Base-by-base conservation (phyloP, 371 early-diverging fungal species). In the Mortierella polycephala region DNA sequence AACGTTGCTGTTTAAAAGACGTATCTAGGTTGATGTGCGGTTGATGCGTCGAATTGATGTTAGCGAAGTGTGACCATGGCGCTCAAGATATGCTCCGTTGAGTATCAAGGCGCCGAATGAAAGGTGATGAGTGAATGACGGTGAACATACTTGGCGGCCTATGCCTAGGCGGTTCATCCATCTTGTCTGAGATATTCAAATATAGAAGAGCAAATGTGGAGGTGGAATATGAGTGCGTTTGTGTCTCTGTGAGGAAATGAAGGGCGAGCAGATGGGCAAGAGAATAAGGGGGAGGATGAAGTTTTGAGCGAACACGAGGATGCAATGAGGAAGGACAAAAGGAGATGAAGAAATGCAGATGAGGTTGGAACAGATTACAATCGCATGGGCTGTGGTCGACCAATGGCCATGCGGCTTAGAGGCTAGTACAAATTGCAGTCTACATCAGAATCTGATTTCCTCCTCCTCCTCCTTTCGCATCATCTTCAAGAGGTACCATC, bases 1-100 rank as follows among this genome's bases (percentile, higher is more conserved):
- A 87, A 44, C 96, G 92, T 83, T 99, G 98, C 85, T 99, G 99
- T 84, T 95, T 95, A 85, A 98, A 98, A 8, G 97, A 94, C 37
- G 96, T 96, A 86, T 97, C 93, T 94, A 73, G 14, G 62, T 14
- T n/a, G 13, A 51, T 44, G 20, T 23, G 56, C 7, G 13, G 42
- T 40, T 39, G 49, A 23, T 16, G 56, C 37, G 62, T 49, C 14
- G n/a, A 18, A 45, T 20, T n/a, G 5, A 21, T 51, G 51, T 42
- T 51, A 46, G 46, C 46, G 16, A 46, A 47, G 45, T 45, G n/a
- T 57, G n/a, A 39, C n/a, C n/a, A n/a, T n/a, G n/a, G n/a, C n/a
- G n/a, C n/a, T n/a, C n/a, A n/a, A n/a, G n/a, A n/a, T n/a, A n/a
- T n/a, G n/a, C n/a, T n/a, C n/a, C n/a, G n/a, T n/a, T n/a, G n/a